Evolutionary conservation across 768 basidiomycete species (phyloP), one percentile per base, ranked within the genome.

Genomic region (Tylopilus balloui): DNA sequence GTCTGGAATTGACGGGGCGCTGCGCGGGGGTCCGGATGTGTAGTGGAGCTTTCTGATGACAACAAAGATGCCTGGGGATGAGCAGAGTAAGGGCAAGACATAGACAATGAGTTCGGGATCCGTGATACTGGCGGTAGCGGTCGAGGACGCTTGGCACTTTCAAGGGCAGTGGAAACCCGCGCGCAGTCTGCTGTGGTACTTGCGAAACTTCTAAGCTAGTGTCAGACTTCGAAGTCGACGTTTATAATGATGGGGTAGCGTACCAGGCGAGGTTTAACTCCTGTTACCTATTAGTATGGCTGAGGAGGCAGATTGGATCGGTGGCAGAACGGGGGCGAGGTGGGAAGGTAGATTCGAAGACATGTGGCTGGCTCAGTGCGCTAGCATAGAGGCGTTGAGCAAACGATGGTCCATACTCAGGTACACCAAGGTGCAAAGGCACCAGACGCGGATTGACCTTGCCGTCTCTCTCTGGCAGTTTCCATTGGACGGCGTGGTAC

Each of bases 381-480:
- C 72, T 75, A 7, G 71, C 73, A 53, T 76, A 78, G 23, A 78
- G 57, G 42, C 69, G 70, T 40, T 75, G 76, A 20, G 76, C 76
- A 29, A 67, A 56, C 3, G 69, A 69, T 39, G 59, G 50, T 13
- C 61, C 65, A 35, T 40, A 52, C 11, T 43, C 51, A 41, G 59
- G 44, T n/a, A 44, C 27, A 27, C 38, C 32, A 23, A 37, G 36
- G 7, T 50, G 21, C 4, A 29, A 49, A 12, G 47, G 42, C 11
- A 19, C 47, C n/a, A 31, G 23, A 25, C 40, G 56, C 9, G 31
- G 45, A 32, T 39, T 39, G 17, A 19, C n/a, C 15, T 12, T 46
- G 25, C 15, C 36, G 24, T 21, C 42, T 21, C 37, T 45, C n/a
- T 51, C 50, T 35, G 38, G 38, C 17, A 57, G 56, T 15, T 32